Conservation (phyloP, 345 rosid species). For the Kernera saxatilis region DNA sequence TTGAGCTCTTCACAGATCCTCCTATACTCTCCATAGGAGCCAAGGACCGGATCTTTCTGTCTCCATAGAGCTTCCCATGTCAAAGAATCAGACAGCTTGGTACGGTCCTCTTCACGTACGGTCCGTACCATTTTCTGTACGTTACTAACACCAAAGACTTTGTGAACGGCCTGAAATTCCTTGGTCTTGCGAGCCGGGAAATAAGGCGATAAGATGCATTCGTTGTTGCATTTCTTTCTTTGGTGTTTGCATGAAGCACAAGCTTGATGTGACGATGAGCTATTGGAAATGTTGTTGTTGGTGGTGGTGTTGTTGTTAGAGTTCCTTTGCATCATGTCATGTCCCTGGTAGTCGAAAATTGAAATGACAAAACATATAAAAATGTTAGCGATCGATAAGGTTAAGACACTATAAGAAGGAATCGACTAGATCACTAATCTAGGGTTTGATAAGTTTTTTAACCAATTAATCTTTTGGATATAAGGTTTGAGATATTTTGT, state of each 20-base stretch:
- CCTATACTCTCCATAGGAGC: constrained; percentile 53
- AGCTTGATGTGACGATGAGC: constrained; percentile 31
- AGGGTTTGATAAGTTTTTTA: background rate
- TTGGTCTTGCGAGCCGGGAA: constrained; percentile 29
- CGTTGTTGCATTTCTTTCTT: constrained; percentile 34
- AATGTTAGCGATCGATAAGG: background rate
- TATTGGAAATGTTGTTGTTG: background rate
- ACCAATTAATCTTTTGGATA: background rate
- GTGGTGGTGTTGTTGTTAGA: background rate
- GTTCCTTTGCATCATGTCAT: constrained; percentile 30
- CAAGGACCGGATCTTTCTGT: constrained; percentile 58
- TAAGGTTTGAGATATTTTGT: background rate
- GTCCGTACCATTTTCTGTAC: constrained; percentile 46
- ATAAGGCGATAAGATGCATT: constrained; percentile 31
- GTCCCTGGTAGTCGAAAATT: background rate
- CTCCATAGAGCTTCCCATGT: constrained; percentile 80
- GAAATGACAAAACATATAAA: background rate
- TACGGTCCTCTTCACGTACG: constrained; percentile 44
- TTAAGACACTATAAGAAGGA: background rate
- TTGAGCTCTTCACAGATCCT: constrained; percentile 51
- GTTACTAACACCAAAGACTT: constrained; percentile 35
- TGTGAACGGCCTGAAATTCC: constrained; percentile 39
- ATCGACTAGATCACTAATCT: background rate
- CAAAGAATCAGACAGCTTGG: constrained; percentile 48
- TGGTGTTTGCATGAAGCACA: constrained; percentile 41